phyloP scores from a whole-genome alignment of 768 basidiomycete genomes.

The Rhodocollybia butyracea region DNA sequence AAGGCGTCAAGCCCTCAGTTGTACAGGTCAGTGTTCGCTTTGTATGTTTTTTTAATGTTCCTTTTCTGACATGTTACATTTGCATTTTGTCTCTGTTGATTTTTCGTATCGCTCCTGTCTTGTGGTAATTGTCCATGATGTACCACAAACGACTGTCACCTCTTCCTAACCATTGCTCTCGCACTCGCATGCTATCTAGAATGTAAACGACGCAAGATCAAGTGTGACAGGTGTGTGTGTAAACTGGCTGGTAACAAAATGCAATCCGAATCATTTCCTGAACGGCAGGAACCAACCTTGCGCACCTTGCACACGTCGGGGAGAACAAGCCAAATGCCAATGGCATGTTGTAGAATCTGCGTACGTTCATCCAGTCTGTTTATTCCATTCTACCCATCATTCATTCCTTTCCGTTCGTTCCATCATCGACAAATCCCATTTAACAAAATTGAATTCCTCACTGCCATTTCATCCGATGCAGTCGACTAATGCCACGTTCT shows the following conservation, averaged over 20 bases:
- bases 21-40: slow-evolving; percentile 60
- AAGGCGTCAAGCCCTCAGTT: slow-evolving; percentile 77
- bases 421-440: slow-evolving; percentile 11
- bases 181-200: slow-evolving; percentile 59
- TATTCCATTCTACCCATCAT: slow-evolving; percentile 13
- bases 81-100: too few relatives aligned
- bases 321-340: slow-evolving; percentile 77
- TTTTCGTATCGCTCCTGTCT: too few relatives aligned
- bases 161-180: too few relatives aligned
- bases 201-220: slow-evolving; percentile 85
- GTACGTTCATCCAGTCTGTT: slow-evolving; percentile 38
- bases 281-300: slow-evolving; percentile 69
- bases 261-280: slow-evolving; percentile 18
- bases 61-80: slow-evolving; percentile 12
- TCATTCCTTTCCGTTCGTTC: slow-evolving; percentile 8
- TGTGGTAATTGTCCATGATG: too few relatives aligned
- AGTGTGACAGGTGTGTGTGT: slow-evolving; percentile 70
- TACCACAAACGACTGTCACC: too few relatives aligned
- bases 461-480: slow-evolving; percentile 6
- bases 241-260: neutral
- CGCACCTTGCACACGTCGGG: slow-evolving; percentile 74
- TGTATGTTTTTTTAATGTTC: slow-evolving; percentile 13
- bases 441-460: slow-evolving; percentile 5
- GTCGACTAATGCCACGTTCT: slow-evolving; percentile 8
- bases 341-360: slow-evolving; percentile 83